Evolutionary conservation across 345 rosid species (phyloP).

Genomic region (Reutealis trisperma): DNA sequence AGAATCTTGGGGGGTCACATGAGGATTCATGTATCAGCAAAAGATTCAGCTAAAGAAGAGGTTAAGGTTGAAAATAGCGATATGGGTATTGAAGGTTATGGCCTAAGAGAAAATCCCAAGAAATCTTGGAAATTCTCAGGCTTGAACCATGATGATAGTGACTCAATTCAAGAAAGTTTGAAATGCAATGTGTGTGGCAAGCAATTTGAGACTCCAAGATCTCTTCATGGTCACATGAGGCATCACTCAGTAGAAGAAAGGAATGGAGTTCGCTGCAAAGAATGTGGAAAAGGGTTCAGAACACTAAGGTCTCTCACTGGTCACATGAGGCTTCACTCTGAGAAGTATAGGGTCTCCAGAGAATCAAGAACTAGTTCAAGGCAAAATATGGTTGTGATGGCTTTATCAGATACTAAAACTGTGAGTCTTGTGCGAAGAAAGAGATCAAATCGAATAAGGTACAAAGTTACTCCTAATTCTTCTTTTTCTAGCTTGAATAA

Average conservation of each 20-base stretch:
- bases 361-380: slow-evolving; percentile 25
- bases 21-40: slow-evolving; percentile 25
- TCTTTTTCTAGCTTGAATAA: slow-evolving; percentile 42
- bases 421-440: slow-evolving; percentile 38
- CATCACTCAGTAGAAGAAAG: slow-evolving; percentile 49
- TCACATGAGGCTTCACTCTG: slow-evolving; percentile 38
- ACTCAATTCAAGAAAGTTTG: slow-evolving; percentile 16
- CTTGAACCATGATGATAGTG: slow-evolving; percentile 9
- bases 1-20: slow-evolving; percentile 38
- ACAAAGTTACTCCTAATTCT: slow-evolving; percentile 37
- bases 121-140: slow-evolving; percentile 56
- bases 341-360: slow-evolving; percentile 10
- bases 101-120: slow-evolving; percentile 63
- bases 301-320: slow-evolving; percentile 34
- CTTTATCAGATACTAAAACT: slow-evolving; percentile 21
- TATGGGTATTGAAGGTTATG: slow-evolving; percentile 39
- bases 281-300: slow-evolving; percentile 50
- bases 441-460: slow-evolving; percentile 57
- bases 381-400: slow-evolving; percentile 25
- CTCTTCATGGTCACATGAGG: slow-evolving; percentile 59
- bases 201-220: slow-evolving; percentile 38
- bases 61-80: slow-evolving; percentile 14
- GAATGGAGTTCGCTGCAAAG: slow-evolving; percentile 38
- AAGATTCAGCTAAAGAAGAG: slow-evolving; percentile 24
- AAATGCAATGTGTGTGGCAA: slow-evolving; percentile 40